These are phyloP conservation scores for Aspergillus sp. DNA, from an alignment of 2,329 filamentous ascomycete genomes.

Conservation along the genomic window DNA sequence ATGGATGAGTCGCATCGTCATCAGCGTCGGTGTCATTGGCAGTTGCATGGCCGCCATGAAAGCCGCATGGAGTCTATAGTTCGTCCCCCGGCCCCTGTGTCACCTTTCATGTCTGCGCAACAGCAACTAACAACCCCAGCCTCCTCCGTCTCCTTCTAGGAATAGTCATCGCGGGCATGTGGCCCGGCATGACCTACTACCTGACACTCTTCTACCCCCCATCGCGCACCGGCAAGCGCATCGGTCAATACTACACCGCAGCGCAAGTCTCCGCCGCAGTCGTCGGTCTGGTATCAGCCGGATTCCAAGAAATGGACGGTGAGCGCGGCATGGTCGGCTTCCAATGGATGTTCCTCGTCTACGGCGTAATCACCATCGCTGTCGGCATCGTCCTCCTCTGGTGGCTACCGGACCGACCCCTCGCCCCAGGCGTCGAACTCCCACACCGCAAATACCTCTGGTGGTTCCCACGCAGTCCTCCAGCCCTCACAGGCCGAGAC, in stretches of 20 bases:
- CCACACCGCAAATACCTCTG: constrained; percentile 44
- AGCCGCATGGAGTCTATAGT: constrained; percentile 82
- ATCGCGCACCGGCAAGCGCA: constrained; percentile 80
- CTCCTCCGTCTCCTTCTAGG: constrained; percentile 83
- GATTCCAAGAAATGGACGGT: constrained; percentile 90
- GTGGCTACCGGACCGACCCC: constrained; percentile 86
- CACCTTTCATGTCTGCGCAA: not conserved
- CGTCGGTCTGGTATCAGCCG: constrained; percentile 84
- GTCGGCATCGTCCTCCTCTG: constrained; percentile 75
- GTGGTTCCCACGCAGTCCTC: constrained; percentile 69
- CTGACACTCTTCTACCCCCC: constrained; percentile 90
- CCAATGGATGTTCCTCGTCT: constrained; percentile 78
- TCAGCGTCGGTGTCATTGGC: constrained; percentile 82
- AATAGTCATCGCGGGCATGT: constrained; percentile 88
- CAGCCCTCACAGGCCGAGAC: constrained; percentile 75
- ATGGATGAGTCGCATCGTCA: constrained; percentile 91
- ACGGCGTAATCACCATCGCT: constrained; percentile 72
- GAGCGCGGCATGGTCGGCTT: constrained; percentile 69
- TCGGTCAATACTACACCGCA: constrained; percentile 87
- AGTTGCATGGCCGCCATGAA: constrained; percentile 80
- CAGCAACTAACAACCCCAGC: constrained; percentile 21
- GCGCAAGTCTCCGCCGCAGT: constrained; percentile 86
- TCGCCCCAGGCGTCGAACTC: constrained; percentile 58
- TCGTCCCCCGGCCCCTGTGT: constrained; percentile 29
- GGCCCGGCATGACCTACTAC: constrained; percentile 94